Base-by-base conservation (phyloP, 371 early-diverging fungal species). In the Mortierella sp. region DNA sequence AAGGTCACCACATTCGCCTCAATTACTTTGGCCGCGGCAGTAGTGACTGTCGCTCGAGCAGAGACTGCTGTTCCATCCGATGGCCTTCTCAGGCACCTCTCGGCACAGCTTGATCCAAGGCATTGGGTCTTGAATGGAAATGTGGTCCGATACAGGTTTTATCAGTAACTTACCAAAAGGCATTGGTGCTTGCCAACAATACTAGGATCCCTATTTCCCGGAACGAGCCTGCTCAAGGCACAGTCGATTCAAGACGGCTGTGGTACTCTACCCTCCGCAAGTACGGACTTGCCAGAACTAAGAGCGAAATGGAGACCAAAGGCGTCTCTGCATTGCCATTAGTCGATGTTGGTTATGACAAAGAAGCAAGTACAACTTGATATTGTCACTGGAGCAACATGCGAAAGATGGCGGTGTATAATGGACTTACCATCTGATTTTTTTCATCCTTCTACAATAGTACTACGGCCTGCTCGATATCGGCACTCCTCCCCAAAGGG, bases 401-500 rank as follows among this genome's bases (percentile, higher is more conserved):
- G 50, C 3, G 16, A 50, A 14, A 50, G 50, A 16, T 14, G 16
- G 16, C 13, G 13, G 48, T 48, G 13, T 14, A 13, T 14, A 13
- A 48, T 48, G 50, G 3, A 50, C 10, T 67, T 21, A 67, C 10
- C 37, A 21, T 1, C 0, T 10, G 2, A n/a, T 10, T 2, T 3
- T 37, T 34, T 2, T 67, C 43, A 40, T 37, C 37, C 10, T 37
- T 21, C 4, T 10, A 5, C 67, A 93, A 44, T n/a, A 75, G 79
- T 80, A 76, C 16, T 72, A 61, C n/a, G 76, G 81, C 21, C 19
- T 50, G 10, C 90, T 92, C 10, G 75, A 88, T 10, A 86, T 93
- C 14, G 94, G 94, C 13, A 89, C 91, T 28, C 94, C 94, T 26
- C 86, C 89, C 6, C 91, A 92, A 73, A 82, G 83, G 31, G 92